Conservation (phyloP, 1,284 basidiomycete species). For the Malassezia furfur region DNA sequence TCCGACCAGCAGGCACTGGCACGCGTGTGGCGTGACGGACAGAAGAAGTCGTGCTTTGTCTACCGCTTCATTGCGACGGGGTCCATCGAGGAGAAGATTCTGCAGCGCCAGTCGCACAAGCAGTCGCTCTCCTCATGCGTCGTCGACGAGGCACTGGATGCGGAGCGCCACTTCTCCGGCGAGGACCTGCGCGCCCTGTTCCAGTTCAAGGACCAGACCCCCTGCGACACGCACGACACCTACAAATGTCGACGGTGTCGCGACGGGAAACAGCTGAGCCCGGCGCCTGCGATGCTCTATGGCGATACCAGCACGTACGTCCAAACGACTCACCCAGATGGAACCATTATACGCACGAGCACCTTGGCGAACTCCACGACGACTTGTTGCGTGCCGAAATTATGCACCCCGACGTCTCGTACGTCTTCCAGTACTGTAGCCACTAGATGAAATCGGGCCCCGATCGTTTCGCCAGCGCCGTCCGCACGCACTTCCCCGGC, state of each 20-base stretch:
- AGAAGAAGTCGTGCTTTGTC: slow-evolving; percentile 85
- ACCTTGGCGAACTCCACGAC: slow-evolving; percentile 85
- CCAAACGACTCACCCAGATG: slow-evolving; percentile 56
- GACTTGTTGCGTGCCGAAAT: slow-evolving; percentile 86
- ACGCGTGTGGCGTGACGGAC: slow-evolving; percentile 97
- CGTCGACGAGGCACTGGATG: slow-evolving; percentile 91
- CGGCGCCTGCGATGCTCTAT: slow-evolving; percentile 77
- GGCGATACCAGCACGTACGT: slow-evolving; percentile 88
- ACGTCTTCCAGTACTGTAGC: slow-evolving; percentile 50
- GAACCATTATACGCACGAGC: slow-evolving; percentile 88
- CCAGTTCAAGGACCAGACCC: slow-evolving; percentile 74
- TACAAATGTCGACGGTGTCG: slow-evolving; percentile 86
- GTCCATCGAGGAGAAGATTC: slow-evolving; percentile 98
- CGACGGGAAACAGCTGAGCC: slow-evolving; percentile 73
- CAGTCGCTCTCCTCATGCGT: slow-evolving; percentile 93
- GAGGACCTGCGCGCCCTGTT: slow-evolving; percentile 86
- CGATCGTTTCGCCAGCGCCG: not conserved
- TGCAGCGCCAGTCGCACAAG: slow-evolving; percentile 76
- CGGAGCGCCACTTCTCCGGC: slow-evolving; percentile 86
- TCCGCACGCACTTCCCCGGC: not conserved
- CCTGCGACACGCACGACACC: slow-evolving; percentile 73
- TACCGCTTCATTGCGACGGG: slow-evolving; percentile 97
- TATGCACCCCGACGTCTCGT: slow-evolving; percentile 64
- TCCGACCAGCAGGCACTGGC: slow-evolving; percentile 97
- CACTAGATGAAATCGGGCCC: slow-evolving; percentile 21